Percentiles rank a stretch among this genome's conserved stretches.
Conservation (phyloP, 2,329 filamentous ascomycete species). For the Phialemonium atrogriseum region DNA sequence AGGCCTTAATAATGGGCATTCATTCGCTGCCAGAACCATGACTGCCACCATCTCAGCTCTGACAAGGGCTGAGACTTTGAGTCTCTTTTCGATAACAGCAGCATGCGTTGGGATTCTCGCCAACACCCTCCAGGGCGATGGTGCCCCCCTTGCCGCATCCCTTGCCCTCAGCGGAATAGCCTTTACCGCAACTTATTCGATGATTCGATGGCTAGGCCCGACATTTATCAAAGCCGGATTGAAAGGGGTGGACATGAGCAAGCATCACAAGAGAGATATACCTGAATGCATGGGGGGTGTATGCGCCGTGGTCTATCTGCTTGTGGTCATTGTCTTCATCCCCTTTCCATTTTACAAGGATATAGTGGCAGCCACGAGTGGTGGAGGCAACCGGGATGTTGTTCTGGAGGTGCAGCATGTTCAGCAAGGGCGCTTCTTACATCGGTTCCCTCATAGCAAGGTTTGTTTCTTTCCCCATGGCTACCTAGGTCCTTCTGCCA, state of each 20-base stretch:
- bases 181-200: slow-evolving; percentile 71
- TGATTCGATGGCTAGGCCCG: slow-evolving; percentile 89
- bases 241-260: slow-evolving; percentile 84
- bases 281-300: slow-evolving; percentile 96
- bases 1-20: not conserved
- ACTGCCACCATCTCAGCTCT: slow-evolving; percentile 30
- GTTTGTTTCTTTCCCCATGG: slow-evolving; percentile 44
- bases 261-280: slow-evolving; percentile 59
- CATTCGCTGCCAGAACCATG: slow-evolving; percentile 9
- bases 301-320: slow-evolving; percentile 84
- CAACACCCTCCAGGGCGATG: slow-evolving; percentile 77
- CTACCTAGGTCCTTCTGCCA: too few species aligned
- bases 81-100: slow-evolving; percentile 54
- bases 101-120: slow-evolving; percentile 65
- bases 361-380: slow-evolving; percentile 89
- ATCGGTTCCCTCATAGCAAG: slow-evolving; percentile 92
- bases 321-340: slow-evolving; percentile 84
- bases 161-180: slow-evolving; percentile 79
- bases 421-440: slow-evolving; percentile 76
- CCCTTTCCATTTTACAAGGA: slow-evolving; percentile 98
- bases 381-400: slow-evolving; percentile 84
- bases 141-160: slow-evolving; percentile 82
- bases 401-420: slow-evolving; percentile 66
- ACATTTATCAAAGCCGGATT: slow-evolving; percentile 83
- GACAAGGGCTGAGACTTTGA: slow-evolving; percentile 43